Percentiles rank a stretch among this genome's conserved stretches.
Conservation (phyloP, 495 filamentous ascomycete species). For the Neurospora pannonica region DNA sequence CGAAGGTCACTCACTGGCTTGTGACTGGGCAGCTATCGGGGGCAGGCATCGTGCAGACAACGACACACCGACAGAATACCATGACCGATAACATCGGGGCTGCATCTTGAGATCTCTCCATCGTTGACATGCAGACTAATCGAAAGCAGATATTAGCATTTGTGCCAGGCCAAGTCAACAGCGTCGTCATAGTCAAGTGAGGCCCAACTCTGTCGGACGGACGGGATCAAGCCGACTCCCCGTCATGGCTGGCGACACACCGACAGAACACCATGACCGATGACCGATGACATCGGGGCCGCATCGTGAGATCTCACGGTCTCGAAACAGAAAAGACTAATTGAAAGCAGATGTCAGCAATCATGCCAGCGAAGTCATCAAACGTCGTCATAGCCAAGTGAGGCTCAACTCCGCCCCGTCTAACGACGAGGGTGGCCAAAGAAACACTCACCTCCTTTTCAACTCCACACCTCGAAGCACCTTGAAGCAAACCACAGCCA, state of each 20-base stretch:
- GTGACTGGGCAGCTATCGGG: too few species aligned
- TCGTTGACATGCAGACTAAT: too few species aligned
- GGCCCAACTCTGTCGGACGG: too few species aligned
- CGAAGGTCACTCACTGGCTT: too few species aligned
- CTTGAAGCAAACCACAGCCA: not conserved
- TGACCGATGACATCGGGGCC: not conserved
- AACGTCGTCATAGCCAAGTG: not conserved
- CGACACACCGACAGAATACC: not conserved
- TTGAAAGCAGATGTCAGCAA: not conserved
- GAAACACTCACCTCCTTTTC: not conserved
- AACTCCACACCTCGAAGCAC: not conserved
- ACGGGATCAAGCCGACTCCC: too few species aligned
- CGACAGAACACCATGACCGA: not conserved
- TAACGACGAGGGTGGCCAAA: not conserved
- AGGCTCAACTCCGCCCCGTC: not conserved
- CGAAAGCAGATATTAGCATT: too few species aligned
- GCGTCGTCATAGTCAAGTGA: not conserved
- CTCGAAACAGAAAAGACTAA: not conserved
- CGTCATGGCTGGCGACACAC: not conserved
- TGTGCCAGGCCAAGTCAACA: too few species aligned
- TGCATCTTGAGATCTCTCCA: not conserved
- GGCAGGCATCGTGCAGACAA: too few species aligned
- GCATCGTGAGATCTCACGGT: not conserved
- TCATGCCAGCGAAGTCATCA: not conserved
- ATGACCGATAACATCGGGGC: not conserved